Percentiles rank a stretch among this genome's conserved stretches.
Conservation (phyloP, 352 stramenopile species). For the Thalassiosira sp. region DNA sequence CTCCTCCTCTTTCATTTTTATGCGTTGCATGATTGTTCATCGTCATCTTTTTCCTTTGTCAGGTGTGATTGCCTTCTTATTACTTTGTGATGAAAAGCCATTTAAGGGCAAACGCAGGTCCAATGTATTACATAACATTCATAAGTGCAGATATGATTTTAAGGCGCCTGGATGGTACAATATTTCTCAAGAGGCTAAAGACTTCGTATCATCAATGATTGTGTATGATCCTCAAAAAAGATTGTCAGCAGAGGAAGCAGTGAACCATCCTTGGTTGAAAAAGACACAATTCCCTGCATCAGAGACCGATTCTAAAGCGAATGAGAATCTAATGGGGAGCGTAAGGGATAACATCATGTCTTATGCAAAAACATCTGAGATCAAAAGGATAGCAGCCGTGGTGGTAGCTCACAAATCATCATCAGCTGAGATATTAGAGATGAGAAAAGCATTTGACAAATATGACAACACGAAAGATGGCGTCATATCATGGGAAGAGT, state of each 20-base stretch:
- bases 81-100: conserved; percentile 76
- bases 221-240: conserved; percentile 89
- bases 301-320: conserved; percentile 32
- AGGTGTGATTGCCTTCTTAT: conserved; percentile 81
- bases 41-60: too few relatives aligned
- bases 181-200: conserved; percentile 91
- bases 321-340: conserved; percentile 49
- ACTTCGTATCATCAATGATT: conserved; percentile 91
- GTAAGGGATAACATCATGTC: conserved; percentile 64
- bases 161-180: conserved; percentile 91
- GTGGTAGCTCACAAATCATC: conserved; percentile 82
- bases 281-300: conserved; percentile 56
- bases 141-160: conserved; percentile 80
- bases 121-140: conserved; percentile 66
- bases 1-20: too few relatives aligned
- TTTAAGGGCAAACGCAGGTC: conserved; percentile 67
- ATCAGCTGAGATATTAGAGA: conserved; percentile 75
- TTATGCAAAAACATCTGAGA: conserved; percentile 62
- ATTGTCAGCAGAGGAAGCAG: conserved; percentile 84
- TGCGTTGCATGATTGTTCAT: too few relatives aligned
- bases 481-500: conserved; percentile 77
- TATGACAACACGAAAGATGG: conserved; percentile 77
- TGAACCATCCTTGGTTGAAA: conserved; percentile 72
- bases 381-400: conserved; percentile 82
- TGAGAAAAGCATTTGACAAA: conserved; percentile 77